Conservation (phyloP, 495 filamentous ascomycete species). For the Aspergillus bridgeri region DNA sequence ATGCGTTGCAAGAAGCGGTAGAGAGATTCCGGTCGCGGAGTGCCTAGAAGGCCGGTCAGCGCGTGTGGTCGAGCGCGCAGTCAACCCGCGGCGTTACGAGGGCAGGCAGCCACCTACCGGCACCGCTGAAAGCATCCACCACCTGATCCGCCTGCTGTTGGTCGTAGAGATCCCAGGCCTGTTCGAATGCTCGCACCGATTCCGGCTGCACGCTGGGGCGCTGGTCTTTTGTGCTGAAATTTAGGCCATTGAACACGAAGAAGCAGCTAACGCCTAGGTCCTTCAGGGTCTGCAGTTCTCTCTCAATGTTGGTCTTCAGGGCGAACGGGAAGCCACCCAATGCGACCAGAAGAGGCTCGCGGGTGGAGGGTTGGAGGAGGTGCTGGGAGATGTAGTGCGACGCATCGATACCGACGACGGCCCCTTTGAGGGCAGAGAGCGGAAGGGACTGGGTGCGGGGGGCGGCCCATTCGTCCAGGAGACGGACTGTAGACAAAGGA, state of each 20-base stretch:
- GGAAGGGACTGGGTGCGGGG: conserved; percentile 51
- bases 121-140: conserved; percentile 76
- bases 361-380: conserved; percentile 60
- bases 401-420: conserved; percentile 81
- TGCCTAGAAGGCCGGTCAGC: conserved; percentile 40
- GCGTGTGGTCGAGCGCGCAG: background rate
- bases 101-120: conserved; percentile 54
- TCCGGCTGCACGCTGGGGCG: conserved; percentile 47
- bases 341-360: conserved; percentile 84
- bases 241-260: conserved; percentile 88
- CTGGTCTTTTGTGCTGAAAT: conserved; percentile 67
- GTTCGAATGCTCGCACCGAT: conserved; percentile 45
- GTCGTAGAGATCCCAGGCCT: conserved; percentile 86
- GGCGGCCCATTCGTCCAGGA: conserved; percentile 57
- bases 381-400: conserved; percentile 79
- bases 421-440: conserved; percentile 64
- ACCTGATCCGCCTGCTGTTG: conserved; percentile 72
- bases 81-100: background rate
- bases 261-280: conserved; percentile 60
- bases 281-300: conserved; percentile 66
- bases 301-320: conserved; percentile 64
- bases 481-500: conserved; percentile 44
- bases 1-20: conserved; percentile 73
- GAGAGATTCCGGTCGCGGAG: conserved; percentile 55
- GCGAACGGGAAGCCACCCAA: conserved; percentile 86